These are phyloP conservation scores for Blastobotrys chiropterorum DNA, from an alignment of 805 yeast species.

Conservation along the genomic window DNA sequence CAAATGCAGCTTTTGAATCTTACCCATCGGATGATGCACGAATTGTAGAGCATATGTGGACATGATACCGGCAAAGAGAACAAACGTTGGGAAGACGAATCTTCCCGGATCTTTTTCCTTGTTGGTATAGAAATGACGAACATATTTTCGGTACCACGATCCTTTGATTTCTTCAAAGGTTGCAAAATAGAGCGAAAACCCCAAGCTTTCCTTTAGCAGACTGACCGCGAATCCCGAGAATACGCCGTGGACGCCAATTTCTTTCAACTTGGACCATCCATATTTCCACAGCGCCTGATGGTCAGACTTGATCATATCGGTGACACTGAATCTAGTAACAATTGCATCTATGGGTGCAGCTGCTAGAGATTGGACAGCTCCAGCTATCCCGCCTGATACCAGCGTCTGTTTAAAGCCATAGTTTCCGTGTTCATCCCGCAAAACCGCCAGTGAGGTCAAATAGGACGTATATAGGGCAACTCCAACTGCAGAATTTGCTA, in stretches of 20 bases:
- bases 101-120: conserved; percentile 28
- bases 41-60: conserved; percentile 74
- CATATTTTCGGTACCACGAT: conserved; percentile 27
- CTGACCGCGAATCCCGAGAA: conserved; percentile 86
- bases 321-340: conserved; percentile 69
- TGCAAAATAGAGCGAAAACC: conserved; percentile 79
- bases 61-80: conserved; percentile 77
- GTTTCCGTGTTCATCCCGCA: conserved; percentile 16
- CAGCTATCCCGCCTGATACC: conserved; percentile 80
- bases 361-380: conserved; percentile 78
- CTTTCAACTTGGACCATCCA: conserved; percentile 58
- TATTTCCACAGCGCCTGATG: conserved; percentile 74
- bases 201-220: conserved; percentile 66
- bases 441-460: conserved; percentile 35
- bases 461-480: conserved; percentile 79
- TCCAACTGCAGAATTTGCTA: conserved; percentile 86
- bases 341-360: conserved; percentile 95
- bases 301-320: conserved; percentile 62
- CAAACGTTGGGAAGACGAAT: conserved; percentile 59
- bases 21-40: conserved; percentile 77
- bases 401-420: conserved; percentile 50
- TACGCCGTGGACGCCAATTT: conserved; percentile 76
- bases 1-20: conserved; percentile 72
- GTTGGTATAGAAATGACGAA: conserved; percentile 11
- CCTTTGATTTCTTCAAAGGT: conserved; percentile 77